Evolutionary conservation across 352 stramenopile genomes (phyloP).

Genomic region (Globisporangium middletonii): DNA sequence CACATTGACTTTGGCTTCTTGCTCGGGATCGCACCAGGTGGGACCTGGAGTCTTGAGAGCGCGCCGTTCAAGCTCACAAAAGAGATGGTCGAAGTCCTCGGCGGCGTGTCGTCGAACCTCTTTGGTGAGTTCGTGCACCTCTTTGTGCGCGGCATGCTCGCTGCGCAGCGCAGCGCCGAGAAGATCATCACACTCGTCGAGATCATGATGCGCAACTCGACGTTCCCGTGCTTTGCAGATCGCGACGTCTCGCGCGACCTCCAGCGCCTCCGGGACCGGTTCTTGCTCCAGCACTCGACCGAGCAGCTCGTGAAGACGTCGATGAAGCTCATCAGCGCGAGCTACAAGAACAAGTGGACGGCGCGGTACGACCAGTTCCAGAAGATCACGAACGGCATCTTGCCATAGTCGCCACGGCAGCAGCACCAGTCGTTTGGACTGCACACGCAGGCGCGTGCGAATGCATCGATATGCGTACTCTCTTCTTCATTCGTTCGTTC

Average conservation of each 20-base stretch:
- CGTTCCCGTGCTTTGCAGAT: slow-evolving; percentile 70
- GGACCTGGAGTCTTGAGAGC: slow-evolving; percentile 90
- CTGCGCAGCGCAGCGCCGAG: slow-evolving; percentile 48
- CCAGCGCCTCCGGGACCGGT: slow-evolving; percentile 64
- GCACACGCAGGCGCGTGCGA: neutral
- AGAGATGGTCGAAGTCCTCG: slow-evolving; percentile 93
- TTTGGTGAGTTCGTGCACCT: slow-evolving; percentile 75
- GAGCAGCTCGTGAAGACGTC: slow-evolving; percentile 66
- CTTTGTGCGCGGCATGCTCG: slow-evolving; percentile 45
- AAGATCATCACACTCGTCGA: slow-evolving; percentile 64
- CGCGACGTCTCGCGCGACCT: slow-evolving; percentile 87
- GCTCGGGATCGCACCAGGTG: slow-evolving; percentile 91
- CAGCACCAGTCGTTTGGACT: no score
- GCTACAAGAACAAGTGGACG: slow-evolving; percentile 91
- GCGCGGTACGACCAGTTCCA: slow-evolving; percentile 94
- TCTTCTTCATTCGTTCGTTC: neutral
- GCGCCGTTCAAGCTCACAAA: slow-evolving; percentile 95
- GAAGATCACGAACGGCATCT: slow-evolving; percentile 87
- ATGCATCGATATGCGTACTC: neutral
- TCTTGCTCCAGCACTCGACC: slow-evolving; percentile 45
- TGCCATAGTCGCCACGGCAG: slow-evolving; percentile 31
- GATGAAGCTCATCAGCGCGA: slow-evolving; percentile 88
- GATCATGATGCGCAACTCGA: slow-evolving; percentile 84
- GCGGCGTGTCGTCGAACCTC: slow-evolving; percentile 39
- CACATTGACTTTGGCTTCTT: slow-evolving; percentile 98